These are phyloP conservation scores for Parsonsia alboflavescens DNA, from an alignment of 257 asterid genomes.

Conservation along the genomic window DNA sequence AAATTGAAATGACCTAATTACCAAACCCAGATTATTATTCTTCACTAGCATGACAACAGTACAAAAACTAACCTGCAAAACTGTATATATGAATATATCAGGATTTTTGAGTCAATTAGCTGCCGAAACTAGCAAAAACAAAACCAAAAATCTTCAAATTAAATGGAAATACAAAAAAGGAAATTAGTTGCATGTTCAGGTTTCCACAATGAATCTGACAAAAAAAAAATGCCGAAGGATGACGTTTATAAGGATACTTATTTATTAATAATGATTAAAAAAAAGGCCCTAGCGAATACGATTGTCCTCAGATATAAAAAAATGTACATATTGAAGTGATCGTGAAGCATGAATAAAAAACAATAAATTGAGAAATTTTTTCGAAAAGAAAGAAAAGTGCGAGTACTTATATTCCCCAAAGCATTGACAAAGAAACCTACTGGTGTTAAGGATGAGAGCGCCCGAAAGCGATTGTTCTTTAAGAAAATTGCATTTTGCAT, in stretches of 20 bases:
- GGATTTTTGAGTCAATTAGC: background rate
- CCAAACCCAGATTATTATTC: background rate
- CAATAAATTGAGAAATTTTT: too few species aligned
- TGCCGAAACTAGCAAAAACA: background rate
- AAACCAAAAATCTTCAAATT: background rate
- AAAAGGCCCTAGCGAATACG: background rate
- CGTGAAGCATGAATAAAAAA: background rate
- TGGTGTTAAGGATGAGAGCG: too few species aligned
- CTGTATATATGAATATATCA: background rate
- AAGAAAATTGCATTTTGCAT: too few species aligned
- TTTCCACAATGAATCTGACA: background rate
- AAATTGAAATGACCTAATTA: background rate
- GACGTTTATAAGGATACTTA: background rate
- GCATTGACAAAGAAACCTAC: too few species aligned
- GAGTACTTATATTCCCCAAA: too few species aligned
- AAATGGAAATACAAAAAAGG: background rate
- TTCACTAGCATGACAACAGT: background rate
- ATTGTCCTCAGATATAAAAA: background rate
- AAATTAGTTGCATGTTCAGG: background rate
- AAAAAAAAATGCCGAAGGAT: background rate
- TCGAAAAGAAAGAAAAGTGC: too few species aligned
- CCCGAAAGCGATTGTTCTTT: too few species aligned
- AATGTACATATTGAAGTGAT: background rate
- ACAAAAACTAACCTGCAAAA: background rate
- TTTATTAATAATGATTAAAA: background rate